Evolutionary conservation across 2,329 filamentous ascomycete genomes (phyloP).

Genomic region (Coniochaeta sp.): DNA sequence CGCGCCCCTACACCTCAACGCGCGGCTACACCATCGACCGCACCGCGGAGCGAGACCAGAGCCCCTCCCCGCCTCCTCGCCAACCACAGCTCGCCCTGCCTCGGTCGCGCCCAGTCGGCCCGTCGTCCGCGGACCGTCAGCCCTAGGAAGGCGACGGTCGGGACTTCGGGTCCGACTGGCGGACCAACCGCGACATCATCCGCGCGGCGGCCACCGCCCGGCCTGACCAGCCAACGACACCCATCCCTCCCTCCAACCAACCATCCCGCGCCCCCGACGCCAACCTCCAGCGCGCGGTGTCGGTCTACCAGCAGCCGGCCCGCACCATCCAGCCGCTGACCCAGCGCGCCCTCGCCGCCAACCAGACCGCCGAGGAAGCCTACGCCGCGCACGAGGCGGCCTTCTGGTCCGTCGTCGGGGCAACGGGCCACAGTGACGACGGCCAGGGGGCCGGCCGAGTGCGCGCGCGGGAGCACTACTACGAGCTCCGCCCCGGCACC

Average conservation of each 20-base stretch:
- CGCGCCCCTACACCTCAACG: too few relatives aligned
- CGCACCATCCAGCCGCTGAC: too few relatives aligned
- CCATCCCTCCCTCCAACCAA: background rate
- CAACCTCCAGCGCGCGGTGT: too few relatives aligned
- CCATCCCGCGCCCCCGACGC: too few relatives aligned
- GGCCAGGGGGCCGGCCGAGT: background rate
- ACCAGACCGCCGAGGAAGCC: background rate
- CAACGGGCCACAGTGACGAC: background rate
- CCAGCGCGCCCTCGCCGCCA: background rate
- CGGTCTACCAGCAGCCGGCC: too few relatives aligned
- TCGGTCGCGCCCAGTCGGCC: too few relatives aligned
- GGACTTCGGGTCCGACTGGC: background rate
- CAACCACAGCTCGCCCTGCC: too few relatives aligned
- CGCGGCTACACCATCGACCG: too few relatives aligned
- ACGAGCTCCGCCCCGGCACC: too few relatives aligned
- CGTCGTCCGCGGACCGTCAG: background rate
- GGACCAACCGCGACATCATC: background rate
- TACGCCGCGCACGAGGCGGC: background rate
- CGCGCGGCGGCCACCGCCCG: background rate
- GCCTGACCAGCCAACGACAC: background rate
- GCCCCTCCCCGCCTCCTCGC: too few relatives aligned
- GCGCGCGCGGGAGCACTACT: background rate
- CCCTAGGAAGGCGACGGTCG: background rate
- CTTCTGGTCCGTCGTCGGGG: background rate
- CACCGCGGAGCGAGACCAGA: too few relatives aligned